phyloP scores from a whole-genome alignment of 2,329 filamentous ascomycete species.

The Xylariales sp. region DNA sequence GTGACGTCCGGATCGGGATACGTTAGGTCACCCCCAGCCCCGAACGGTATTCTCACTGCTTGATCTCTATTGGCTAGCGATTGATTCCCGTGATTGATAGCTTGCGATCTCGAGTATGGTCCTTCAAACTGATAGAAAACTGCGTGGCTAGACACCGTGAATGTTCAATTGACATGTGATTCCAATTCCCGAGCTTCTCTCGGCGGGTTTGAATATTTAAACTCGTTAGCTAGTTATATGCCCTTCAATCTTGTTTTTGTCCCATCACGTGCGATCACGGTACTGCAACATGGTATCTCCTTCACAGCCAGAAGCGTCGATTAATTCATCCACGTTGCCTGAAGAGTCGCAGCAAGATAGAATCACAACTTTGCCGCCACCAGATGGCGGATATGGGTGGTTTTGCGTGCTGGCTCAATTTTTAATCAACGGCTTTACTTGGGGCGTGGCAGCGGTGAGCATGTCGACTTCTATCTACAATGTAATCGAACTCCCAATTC shows the following conservation, averaged over 20 bases:
- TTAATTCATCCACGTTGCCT: too few relatives aligned
- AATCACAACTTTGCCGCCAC: background rate
- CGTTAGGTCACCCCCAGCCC: background rate
- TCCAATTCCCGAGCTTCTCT: background rate
- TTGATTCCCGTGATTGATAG: too few relatives aligned
- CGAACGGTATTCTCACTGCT: background rate
- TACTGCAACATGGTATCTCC: background rate
- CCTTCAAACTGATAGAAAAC: background rate
- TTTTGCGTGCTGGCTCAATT: conserved; percentile 22
- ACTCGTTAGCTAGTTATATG: background rate
- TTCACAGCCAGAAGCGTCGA: background rate
- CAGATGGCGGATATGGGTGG: conserved; percentile 26
- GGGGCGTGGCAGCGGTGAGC: conserved; percentile 23
- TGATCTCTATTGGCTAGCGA: background rate
- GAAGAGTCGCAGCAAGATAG: background rate
- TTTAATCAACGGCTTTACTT: conserved; percentile 29
- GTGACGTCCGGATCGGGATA: background rate
- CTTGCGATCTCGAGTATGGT: background rate
- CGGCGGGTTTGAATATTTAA: background rate
- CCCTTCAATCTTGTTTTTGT: background rate
- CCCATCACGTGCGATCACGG: background rate
- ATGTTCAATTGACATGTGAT: background rate
- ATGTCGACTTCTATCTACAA: background rate
- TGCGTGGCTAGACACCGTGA: background rate
- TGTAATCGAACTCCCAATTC: background rate